Evolutionary conservation across 1,284 basidiomycete genomes (phyloP).

Genomic region (Papiliotrema laurentii): DNA sequence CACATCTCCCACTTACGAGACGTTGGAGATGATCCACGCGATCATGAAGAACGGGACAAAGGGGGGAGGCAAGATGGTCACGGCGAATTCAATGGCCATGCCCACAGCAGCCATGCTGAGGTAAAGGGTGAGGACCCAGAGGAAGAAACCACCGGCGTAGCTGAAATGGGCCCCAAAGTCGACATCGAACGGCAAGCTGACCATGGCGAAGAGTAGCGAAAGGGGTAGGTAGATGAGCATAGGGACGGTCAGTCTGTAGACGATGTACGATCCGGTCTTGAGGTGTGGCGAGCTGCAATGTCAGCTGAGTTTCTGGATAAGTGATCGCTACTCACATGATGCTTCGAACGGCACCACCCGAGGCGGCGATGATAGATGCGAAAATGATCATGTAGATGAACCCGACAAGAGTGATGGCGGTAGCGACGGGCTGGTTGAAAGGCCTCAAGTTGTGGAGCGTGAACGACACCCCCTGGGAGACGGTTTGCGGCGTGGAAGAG

Average conservation of each 20-base stretch:
- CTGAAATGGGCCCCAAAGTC: constrained; percentile 46
- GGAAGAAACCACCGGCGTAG: constrained; percentile 58
- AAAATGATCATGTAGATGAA: constrained; percentile 63
- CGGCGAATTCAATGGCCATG: constrained; percentile 57
- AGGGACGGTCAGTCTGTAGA: constrained; percentile 56
- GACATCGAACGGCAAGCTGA: constrained; percentile 62
- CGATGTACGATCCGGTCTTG: constrained; percentile 55
- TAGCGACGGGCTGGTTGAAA: constrained; percentile 63
- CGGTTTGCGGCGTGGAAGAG: constrained; percentile 56
- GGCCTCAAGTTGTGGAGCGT: constrained; percentile 59
- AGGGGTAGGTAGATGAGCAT: constrained; percentile 59
- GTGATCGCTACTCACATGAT: constrained; percentile 29
- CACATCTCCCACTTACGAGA: constrained; percentile 48
- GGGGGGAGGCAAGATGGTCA: constrained; percentile 42
- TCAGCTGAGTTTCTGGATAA: not conserved
- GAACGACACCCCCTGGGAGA: constrained; percentile 55
- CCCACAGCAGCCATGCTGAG: constrained; percentile 47
- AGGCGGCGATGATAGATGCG: constrained; percentile 47
- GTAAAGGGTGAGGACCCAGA: constrained; percentile 72
- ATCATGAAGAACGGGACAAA: constrained; percentile 46
- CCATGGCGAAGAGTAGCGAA: constrained; percentile 61
- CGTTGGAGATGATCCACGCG: constrained; percentile 61
- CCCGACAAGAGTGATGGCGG: constrained; percentile 66
- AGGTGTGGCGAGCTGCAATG: constrained; percentile 48
- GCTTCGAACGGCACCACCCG: constrained; percentile 48